Base-by-base conservation (phyloP, 495 filamentous ascomycete genomes). In the Xylaria castorea region DNA sequence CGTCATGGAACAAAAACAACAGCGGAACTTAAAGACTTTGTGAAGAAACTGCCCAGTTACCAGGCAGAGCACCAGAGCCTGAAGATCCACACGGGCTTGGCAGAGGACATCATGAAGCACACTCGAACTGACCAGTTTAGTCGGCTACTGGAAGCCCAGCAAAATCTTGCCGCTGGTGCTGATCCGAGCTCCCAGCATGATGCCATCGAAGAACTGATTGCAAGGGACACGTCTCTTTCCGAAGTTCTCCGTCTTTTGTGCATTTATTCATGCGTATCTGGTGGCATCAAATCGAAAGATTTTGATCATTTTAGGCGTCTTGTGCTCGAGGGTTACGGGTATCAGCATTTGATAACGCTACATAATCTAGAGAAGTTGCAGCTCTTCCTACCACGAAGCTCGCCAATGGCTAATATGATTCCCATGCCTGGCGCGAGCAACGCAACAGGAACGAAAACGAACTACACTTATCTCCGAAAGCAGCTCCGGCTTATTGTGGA, bases 21-120 rank as follows among this genome's bases (percentile, higher is more conserved):
- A 16, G 89, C 93, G 1, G 96, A 99, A 77, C 90, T 99, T 22
- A 91, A 92, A 72, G 93, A 96, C 36, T 98, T 98, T 77, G 95
- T 99, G 22, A 90, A 90, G 73, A 96, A 95, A 75, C 86, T 99
- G 34, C 95, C 95, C 2, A 91, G 92, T 25, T 97, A 97, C 74
- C 97, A 98, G 81, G 90, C 93, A 14, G 97, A 99, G 80, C 94
- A 98, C 74, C 92, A 95, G 79, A 94, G 92, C 75, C 82, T 98
- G 51, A 94, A 95, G 70, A 88, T 95, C 0, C 97, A 99, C 82
- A 97, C 95, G 5, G 91, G 91, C 30, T 87, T 99, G 48, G 93
- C 94, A 1, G 95, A 98, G 81, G 97, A 98, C 73, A 97, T 98
- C 69, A 92, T 96, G 88, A 94, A 95, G 77, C 87, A 93, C 74